Evolutionary conservation across 768 basidiomycete genomes (phyloP).

Genomic region (Mrakia frigida): DNA sequence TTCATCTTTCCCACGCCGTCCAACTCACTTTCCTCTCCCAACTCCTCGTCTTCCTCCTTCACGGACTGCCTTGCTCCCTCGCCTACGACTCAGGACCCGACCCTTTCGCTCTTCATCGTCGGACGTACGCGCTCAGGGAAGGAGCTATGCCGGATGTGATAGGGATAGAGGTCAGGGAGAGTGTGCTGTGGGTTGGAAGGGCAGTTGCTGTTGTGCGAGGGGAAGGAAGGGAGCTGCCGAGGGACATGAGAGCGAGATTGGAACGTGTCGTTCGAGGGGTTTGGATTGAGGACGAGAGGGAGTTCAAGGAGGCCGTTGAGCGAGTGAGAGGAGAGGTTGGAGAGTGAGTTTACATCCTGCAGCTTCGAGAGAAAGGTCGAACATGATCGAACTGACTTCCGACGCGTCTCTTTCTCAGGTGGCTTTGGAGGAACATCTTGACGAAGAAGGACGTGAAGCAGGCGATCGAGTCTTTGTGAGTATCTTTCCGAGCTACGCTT

Average conservation of each 20-base stretch:
- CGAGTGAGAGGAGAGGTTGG: slow-evolving; percentile 74
- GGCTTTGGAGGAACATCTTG: slow-evolving; percentile 86
- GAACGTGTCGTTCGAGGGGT: slow-evolving; percentile 60
- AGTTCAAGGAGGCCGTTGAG: slow-evolving; percentile 66
- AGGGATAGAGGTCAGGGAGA: slow-evolving; percentile 65
- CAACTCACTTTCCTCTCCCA: slow-evolving; percentile 79
- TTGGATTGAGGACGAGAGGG: slow-evolving; percentile 67
- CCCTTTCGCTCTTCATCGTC: slow-evolving; percentile 57
- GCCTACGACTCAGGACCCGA: slow-evolving; percentile 48
- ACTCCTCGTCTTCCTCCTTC: slow-evolving; percentile 72
- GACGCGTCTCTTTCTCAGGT: slow-evolving; percentile 42
- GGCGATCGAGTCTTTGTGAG: slow-evolving; percentile 78
- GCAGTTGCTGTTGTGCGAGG: slow-evolving; percentile 79
- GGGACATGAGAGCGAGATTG: slow-evolving; percentile 50
- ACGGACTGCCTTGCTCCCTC: slow-evolving; percentile 54
- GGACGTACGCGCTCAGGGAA: slow-evolving; percentile 55
- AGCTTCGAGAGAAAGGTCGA: neutral
- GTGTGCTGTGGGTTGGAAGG: slow-evolving; percentile 78
- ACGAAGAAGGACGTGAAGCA: slow-evolving; percentile 76
- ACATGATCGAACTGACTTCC: neutral
- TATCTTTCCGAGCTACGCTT: slow-evolving; percentile 27
- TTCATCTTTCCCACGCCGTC: slow-evolving; percentile 65
- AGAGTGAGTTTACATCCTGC: slow-evolving; percentile 49
- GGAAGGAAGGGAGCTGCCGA: slow-evolving; percentile 72
- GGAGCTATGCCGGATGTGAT: slow-evolving; percentile 72